Percentiles rank a stretch among this genome's conserved stretches.
Evolutionary conservation across 352 stramenopile species (phyloP).

Genomic region (Globisporangium ultimum): DNA sequence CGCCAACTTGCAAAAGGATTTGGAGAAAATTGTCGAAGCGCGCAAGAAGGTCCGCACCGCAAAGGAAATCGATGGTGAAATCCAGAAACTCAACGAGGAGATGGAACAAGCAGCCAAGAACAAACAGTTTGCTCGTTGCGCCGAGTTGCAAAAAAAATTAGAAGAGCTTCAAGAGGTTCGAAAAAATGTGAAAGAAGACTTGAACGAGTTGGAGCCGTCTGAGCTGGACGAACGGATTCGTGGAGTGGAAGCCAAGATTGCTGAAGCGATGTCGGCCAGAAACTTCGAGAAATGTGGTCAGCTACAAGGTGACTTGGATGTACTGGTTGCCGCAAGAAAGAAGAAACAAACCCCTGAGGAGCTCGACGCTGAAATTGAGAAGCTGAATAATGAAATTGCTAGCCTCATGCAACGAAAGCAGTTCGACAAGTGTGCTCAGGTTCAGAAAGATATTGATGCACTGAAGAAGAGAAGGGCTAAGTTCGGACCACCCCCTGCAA

Average conservation of each 20-base stretch:
- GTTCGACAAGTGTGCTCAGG: constrained; percentile 83
- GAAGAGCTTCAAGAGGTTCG: constrained; percentile 74
- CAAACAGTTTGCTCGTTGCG: constrained; percentile 83
- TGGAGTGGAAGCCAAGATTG: constrained; percentile 60
- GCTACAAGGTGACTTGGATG: constrained; percentile 69
- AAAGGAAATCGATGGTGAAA: constrained; percentile 84
- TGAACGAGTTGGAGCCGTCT: constrained; percentile 81
- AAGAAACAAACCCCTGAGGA: constrained; percentile 85
- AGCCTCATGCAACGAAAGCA: constrained; percentile 75
- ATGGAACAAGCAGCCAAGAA: constrained; percentile 71
- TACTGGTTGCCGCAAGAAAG: constrained; percentile 68
- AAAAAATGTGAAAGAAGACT: constrained; percentile 75
- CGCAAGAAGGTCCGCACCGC: constrained; percentile 83
- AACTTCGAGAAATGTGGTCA: constrained; percentile 78
- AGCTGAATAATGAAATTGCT: constrained; percentile 65
- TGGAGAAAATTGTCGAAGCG: constrained; percentile 77
- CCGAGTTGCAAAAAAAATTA: constrained; percentile 76
- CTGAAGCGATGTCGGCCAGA: constrained; percentile 69
- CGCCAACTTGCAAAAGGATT: constrained; percentile 77
- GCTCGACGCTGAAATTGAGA: constrained; percentile 74
- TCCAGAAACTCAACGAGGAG: constrained; percentile 65
- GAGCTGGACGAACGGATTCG: constrained; percentile 83
- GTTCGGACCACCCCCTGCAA: constrained; percentile 35
- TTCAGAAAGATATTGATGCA: constrained; percentile 82
- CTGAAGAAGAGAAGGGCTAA: constrained; percentile 69